Evolutionary conservation across 2,329 filamentous ascomycete species (phyloP).

Genomic region (Sarocladium brachiariae): DNA sequence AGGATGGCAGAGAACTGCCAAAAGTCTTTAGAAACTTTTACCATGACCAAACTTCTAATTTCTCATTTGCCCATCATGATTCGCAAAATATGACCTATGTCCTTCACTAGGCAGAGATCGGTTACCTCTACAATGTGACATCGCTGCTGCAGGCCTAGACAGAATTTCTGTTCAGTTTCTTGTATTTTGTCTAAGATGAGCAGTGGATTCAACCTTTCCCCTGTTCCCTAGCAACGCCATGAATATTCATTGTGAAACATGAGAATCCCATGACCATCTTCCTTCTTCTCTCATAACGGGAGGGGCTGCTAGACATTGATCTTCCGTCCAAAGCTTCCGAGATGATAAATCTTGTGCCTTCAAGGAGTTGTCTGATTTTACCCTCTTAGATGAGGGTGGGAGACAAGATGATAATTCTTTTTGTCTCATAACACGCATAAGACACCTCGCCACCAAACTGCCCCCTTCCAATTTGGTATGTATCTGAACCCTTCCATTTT

Average conservation of each 20-base stretch:
- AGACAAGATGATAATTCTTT: background rate
- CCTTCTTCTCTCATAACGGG: background rate
- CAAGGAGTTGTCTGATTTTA: background rate
- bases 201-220: conserved; percentile 3
- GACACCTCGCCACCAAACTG: too few species aligned
- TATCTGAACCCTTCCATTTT: background rate
- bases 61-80: too few species aligned
- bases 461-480: conserved; percentile 10
- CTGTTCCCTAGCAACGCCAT: conserved; percentile 4
- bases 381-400: background rate
- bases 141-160: too few species aligned
- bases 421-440: background rate
- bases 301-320: background rate
- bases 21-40: background rate
- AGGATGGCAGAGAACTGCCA: background rate
- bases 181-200: conserved; percentile 9
- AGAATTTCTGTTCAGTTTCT: conserved; percentile 11
- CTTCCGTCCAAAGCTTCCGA: background rate
- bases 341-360: background rate
- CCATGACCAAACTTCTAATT: background rate
- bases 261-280: conserved; percentile 5
- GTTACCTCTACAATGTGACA: background rate
- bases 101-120: too few species aligned
- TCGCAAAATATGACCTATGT: too few species aligned
- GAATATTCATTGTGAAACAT: conserved; percentile 9